Evolutionary conservation across 2,329 filamentous ascomycete genomes (phyloP).

Genomic region (Colletotrichum costaricense): DNA sequence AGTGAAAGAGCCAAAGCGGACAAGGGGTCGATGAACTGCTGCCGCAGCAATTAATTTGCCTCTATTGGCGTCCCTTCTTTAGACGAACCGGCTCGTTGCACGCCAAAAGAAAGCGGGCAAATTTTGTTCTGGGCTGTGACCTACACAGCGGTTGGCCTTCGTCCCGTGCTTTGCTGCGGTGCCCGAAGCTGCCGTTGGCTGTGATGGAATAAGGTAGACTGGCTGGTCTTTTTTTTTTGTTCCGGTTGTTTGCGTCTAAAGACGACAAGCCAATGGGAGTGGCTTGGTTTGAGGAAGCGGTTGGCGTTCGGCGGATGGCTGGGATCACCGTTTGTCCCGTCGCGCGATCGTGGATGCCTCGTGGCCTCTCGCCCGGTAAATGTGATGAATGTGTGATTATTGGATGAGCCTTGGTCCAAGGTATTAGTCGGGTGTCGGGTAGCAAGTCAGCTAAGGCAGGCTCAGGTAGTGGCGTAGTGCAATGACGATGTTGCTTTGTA

Average conservation of each 20-base stretch:
- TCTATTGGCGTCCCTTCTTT: background rate
- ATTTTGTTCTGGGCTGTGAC: conserved; percentile 16
- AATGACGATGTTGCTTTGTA: conserved; percentile 12
- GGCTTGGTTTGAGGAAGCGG: conserved; percentile 3
- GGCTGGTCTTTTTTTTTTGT: background rate
- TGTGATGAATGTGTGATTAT: background rate
- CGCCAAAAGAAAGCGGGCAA: conserved; percentile 35
- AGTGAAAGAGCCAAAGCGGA: background rate
- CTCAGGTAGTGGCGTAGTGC: conserved; percentile 5
- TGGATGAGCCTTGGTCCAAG: conserved; percentile 1
- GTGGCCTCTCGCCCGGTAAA: conserved; percentile 32
- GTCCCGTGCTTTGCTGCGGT: conserved; percentile 19
- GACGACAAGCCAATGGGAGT: conserved; percentile 8
- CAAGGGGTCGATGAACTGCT: conserved; percentile 7
- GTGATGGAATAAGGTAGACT: conserved; percentile 10
- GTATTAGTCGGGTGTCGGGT: conserved; percentile 20
- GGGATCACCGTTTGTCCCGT: conserved; percentile 31
- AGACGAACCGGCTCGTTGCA: conserved; percentile 21
- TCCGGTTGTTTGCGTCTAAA: conserved; percentile 8
- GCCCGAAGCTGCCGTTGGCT: conserved; percentile 17
- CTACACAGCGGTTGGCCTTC: conserved; percentile 11
- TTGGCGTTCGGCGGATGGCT: conserved; percentile 24
- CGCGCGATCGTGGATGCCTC: conserved; percentile 32
- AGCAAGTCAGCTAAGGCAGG: conserved; percentile 3
- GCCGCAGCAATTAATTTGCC: conserved; percentile 30